A percentile compares a stretch with the other conserved stretches of the same genome.
Conservation (phyloP, 345 rosid species). For the Citrus cavaleriei region DNA sequence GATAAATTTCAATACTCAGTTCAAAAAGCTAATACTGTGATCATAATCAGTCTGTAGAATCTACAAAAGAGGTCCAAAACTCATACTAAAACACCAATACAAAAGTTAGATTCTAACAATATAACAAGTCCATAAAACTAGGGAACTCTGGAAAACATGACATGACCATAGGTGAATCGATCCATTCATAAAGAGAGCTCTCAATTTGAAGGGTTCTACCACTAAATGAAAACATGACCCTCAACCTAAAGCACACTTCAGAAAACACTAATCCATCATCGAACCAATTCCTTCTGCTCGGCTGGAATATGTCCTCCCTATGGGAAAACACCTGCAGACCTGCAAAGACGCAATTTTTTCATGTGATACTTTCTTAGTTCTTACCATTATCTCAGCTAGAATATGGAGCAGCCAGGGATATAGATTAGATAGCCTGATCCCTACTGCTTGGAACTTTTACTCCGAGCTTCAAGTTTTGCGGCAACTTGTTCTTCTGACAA, state of each 20-base stretch:
- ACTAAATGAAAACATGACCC: constrained; percentile 21
- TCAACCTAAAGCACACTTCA: constrained; percentile 23
- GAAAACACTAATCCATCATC: constrained; percentile 23
- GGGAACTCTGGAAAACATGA: constrained; percentile 19
- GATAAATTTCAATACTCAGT: not conserved
- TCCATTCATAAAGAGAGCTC: constrained; percentile 21
- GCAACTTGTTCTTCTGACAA: constrained; percentile 87
- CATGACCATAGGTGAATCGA: constrained; percentile 1
- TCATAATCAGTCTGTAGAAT: not conserved
- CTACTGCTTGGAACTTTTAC: constrained; percentile 39
- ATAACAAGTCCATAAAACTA: constrained; percentile 11
- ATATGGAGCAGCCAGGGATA: constrained; percentile 22
- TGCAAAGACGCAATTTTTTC: constrained; percentile 32
- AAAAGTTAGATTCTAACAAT: constrained; percentile 14
- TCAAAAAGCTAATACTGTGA: not conserved
- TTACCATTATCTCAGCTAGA: constrained; percentile 28
- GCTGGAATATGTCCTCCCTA: constrained; percentile 24
- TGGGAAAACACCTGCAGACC: constrained; percentile 43
- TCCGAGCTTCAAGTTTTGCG: constrained; percentile 54
- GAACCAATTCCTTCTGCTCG: constrained; percentile 22
- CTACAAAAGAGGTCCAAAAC: not conserved
- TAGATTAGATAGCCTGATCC: constrained; percentile 22
- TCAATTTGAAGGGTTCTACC: constrained; percentile 18
- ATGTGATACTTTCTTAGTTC: constrained; percentile 29
- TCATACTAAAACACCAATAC: constrained; percentile 4